phyloP scores from a whole-genome alignment of 1,139 yeast genomes.

The Candida neerlandica region DNA sequence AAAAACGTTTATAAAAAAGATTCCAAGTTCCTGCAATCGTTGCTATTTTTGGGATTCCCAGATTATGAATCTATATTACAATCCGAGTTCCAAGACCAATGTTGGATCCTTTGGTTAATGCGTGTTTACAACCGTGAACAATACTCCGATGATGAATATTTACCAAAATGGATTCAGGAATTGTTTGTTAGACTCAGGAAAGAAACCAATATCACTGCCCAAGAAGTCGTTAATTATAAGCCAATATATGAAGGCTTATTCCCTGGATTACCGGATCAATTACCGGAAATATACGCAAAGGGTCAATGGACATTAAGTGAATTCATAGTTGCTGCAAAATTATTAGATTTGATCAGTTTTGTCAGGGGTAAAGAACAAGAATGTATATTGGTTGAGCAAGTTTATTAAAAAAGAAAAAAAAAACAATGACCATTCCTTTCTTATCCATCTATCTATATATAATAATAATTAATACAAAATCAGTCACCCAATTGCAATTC shows the following conservation, averaged over 20 bases:
- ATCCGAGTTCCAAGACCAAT: conserved; percentile 56
- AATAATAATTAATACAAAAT: not conserved
- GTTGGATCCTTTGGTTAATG: conserved; percentile 63
- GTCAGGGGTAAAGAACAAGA: conserved; percentile 63
- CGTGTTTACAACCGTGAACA: conserved; percentile 53
- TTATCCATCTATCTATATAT: not conserved
- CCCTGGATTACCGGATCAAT: conserved; percentile 51
- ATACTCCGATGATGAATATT: conserved; percentile 33
- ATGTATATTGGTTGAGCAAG: conserved; percentile 48
- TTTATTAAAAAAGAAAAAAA: no score
- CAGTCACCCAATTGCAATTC: not conserved
- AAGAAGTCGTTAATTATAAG: conserved; percentile 57
- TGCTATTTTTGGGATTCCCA: conserved; percentile 59
- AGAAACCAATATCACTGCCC: conserved; percentile 38
- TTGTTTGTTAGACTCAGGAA: conserved; percentile 44
- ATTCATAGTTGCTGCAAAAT: conserved; percentile 60
- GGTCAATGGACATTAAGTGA: conserved; percentile 69
- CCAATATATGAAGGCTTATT: conserved; percentile 58
- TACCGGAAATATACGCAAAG: conserved; percentile 61
- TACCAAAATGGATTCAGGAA: conserved; percentile 56
- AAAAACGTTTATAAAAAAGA: conserved; percentile 62
- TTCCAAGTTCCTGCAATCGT: conserved; percentile 53
- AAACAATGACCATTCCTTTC: not conserved
- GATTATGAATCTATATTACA: conserved; percentile 54
- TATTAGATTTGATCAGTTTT: conserved; percentile 61